These are phyloP conservation scores for Lanmaoa rubissima DNA, from an alignment of 768 basidiomycete species.

Conservation along the genomic window DNA sequence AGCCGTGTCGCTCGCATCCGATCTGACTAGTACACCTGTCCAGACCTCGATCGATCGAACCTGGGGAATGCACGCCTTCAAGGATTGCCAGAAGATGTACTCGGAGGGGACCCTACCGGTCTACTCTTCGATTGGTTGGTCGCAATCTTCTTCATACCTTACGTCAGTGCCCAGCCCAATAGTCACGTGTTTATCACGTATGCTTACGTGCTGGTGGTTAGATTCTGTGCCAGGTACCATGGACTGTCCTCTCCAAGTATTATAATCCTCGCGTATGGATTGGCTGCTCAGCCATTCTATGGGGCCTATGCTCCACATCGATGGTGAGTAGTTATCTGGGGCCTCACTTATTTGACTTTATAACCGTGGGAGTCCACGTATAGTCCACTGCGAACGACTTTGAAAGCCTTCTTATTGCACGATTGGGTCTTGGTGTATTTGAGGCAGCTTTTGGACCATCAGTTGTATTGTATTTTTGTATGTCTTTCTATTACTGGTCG, in stretches of 20 bases:
- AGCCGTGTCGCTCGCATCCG: no score
- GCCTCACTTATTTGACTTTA: neutral
- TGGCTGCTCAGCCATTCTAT: slow-evolving; percentile 64
- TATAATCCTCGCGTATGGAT: slow-evolving; percentile 70
- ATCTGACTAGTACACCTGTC: neutral
- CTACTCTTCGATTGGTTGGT: slow-evolving; percentile 76
- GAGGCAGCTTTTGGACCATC: slow-evolving; percentile 35
- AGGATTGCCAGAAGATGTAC: slow-evolving; percentile 60
- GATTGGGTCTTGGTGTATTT: slow-evolving; percentile 34
- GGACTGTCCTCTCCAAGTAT: slow-evolving; percentile 63
- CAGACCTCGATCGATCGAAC: slow-evolving; percentile 71
- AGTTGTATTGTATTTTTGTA: slow-evolving; percentile 34
- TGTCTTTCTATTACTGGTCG: neutral
- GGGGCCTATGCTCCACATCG: slow-evolving; percentile 70
- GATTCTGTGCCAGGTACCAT: slow-evolving; percentile 72
- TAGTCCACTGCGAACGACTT: slow-evolving; percentile 31
- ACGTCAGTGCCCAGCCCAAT: slow-evolving; percentile 42
- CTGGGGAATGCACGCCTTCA: slow-evolving; percentile 78
- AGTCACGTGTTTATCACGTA: neutral
- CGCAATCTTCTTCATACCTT: slow-evolving; percentile 77
- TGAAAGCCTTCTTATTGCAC: slow-evolving; percentile 28
- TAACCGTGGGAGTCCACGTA: neutral
- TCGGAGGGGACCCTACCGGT: slow-evolving; percentile 68
- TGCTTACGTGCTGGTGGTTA: slow-evolving; percentile 26
- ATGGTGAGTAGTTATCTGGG: slow-evolving; percentile 45